A percentile compares a stretch with the other conserved stretches of the same genome.
phyloP scores from a whole-genome alignment of 768 basidiomycete genomes.

The Kwoniella bestiolae region DNA sequence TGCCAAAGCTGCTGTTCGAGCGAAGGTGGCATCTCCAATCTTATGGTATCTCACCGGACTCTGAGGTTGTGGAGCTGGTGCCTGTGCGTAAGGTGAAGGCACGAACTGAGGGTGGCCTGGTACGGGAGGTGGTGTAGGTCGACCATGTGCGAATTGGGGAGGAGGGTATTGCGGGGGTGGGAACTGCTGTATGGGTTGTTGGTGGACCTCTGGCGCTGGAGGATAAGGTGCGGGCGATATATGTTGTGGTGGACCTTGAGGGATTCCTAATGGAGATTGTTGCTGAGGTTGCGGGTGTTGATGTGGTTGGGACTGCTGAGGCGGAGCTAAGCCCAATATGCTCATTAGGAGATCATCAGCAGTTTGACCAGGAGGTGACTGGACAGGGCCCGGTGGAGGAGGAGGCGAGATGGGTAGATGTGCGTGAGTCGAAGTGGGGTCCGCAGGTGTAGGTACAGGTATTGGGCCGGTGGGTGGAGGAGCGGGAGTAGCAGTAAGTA shows the following conservation, averaged over 20 bases:
- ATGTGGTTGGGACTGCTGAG: background rate
- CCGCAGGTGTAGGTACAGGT: background rate
- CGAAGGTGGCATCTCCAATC: slow-evolving; percentile 24
- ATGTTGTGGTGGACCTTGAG: background rate
- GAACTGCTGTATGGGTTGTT: background rate
- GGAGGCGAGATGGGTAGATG: slow-evolving; percentile 2
- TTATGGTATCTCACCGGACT: slow-evolving; percentile 7
- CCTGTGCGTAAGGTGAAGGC: no score
- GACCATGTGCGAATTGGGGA: background rate
- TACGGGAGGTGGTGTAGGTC: background rate
- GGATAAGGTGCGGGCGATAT: slow-evolving; percentile 1
- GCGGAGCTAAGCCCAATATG: slow-evolving; percentile 34
- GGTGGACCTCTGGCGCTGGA: background rate
- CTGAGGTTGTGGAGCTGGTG: background rate
- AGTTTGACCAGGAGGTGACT: slow-evolving; percentile 44
- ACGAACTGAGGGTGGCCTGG: no score
- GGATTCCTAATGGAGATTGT: background rate
- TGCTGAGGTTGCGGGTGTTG: background rate
- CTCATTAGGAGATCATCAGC: slow-evolving; percentile 45
- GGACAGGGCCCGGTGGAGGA: slow-evolving; percentile 11
- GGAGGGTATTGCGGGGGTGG: slow-evolving; percentile 5
- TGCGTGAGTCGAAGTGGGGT: background rate
- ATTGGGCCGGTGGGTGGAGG: background rate
- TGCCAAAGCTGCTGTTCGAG: slow-evolving; percentile 11
- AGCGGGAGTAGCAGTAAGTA: background rate